Evolutionary conservation across 2,329 filamentous ascomycete genomes (phyloP), one percentile per base, ranked within the genome.

Genomic region (Chaetomium olivaceum): DNA sequence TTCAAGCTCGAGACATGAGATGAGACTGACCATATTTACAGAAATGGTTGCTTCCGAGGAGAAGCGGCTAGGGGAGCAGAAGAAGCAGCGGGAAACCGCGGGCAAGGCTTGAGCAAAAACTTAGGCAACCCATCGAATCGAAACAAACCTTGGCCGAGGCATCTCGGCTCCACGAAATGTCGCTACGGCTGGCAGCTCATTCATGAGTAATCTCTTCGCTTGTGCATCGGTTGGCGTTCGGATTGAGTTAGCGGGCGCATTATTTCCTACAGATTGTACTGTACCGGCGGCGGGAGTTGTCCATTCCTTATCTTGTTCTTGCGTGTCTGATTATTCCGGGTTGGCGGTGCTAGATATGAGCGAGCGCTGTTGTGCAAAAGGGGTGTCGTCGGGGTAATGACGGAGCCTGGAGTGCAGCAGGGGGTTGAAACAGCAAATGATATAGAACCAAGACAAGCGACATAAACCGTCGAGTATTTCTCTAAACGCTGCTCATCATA

Each of bases 41-140:
- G 90, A 94, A 73, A 94, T 94, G 91, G 89, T 94, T 58, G 91
- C 86, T 67, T 88, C 91, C 23, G 91, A 93, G 80, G 91, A 94
- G 81, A 82, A 83, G 70, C 80, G 85, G 48, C 69, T 87, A 51
- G 79, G 78, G 21, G 76, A 73, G 33, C 74, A 75, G 69, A 77
- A 80, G 72, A 78, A 78, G 72, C 76, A 79, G 73, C 70, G 67
- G 58, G 63, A 67, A 19, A 54, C 33, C n/a, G 29, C 21, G 9
- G 39, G 39, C 7, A 52, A 63, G 33, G 60, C 62, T 21, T 9
- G 71, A 68, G 69, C 61, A 64, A 72, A 64, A 67, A 67, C 19
- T 12, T 12, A 33, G 33, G 66, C 69, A 48, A 65, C 70, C 50
- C 71, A 68, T 50, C 67, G 48, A 64, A 50, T 16, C 16, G 12